phyloP scores from a whole-genome alignment of 2,329 filamentous ascomycete species.

The Talaromyces sp. region DNA sequence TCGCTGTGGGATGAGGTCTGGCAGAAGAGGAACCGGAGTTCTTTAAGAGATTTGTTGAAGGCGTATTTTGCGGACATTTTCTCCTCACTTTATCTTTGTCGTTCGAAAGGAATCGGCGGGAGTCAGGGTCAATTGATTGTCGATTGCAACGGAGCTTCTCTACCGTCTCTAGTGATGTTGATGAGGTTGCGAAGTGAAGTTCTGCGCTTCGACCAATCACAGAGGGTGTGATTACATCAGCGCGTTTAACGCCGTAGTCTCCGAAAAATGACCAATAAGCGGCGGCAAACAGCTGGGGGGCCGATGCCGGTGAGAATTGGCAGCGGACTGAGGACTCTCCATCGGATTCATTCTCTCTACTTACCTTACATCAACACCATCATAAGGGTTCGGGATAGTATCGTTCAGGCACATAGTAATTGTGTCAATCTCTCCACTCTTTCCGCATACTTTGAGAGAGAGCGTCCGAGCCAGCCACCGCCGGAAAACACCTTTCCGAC shows the following conservation, averaged over 20 bases:
- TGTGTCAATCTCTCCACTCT: slow-evolving; percentile 7
- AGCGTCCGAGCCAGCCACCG: not conserved
- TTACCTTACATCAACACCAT: not conserved
- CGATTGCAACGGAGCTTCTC: not conserved
- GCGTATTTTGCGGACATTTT: slow-evolving; percentile 89
- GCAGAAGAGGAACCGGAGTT: slow-evolving; percentile 96
- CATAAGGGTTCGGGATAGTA: not conserved
- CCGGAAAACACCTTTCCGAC: not conserved
- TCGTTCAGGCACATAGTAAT: not conserved
- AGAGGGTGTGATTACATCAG: slow-evolving; percentile 29
- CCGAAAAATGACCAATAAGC: slow-evolving; percentile 14
- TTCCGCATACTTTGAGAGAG: not conserved
- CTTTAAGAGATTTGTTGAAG: slow-evolving; percentile 83
- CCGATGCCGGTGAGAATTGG: slow-evolving; percentile 9
- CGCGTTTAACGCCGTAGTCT: slow-evolving; percentile 19
- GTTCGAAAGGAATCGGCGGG: not conserved
- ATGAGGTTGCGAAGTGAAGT: not conserved
- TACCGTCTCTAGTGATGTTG: not conserved
- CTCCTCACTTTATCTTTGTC: not conserved
- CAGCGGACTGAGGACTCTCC: not conserved
- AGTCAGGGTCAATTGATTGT: not conserved
- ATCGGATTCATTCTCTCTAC: slow-evolving; percentile 1
- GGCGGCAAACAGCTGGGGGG: not conserved
- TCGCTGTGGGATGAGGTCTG: slow-evolving; percentile 90
- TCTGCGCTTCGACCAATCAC: slow-evolving; percentile 11